Evolutionary conservation across 805 yeast species (phyloP).

Genomic region (Saccharomycopsis capsularis): DNA sequence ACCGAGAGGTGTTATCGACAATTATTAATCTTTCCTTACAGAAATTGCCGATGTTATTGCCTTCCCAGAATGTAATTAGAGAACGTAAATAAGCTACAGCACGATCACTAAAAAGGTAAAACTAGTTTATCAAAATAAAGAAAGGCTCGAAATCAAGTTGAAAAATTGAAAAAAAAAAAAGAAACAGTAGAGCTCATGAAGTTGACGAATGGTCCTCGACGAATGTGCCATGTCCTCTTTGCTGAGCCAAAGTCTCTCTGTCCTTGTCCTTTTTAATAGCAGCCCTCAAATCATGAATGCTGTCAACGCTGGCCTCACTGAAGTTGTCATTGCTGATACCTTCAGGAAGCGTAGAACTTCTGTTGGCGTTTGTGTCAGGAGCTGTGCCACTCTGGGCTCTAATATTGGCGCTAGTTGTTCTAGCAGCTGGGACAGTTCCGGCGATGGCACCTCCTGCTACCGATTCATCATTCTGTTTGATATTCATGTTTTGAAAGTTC

Average conservation of each 20-base stretch:
- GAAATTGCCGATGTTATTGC: no score
- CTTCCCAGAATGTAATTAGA: no score
- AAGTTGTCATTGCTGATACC: constrained; percentile 2
- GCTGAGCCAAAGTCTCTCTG: not conserved
- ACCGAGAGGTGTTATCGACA: no score
- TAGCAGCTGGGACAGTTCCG: not conserved
- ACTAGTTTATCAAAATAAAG: no score
- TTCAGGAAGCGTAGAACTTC: not conserved
- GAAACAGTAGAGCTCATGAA: no score
- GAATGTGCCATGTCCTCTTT: not conserved
- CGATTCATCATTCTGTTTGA: not conserved
- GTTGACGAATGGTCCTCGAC: constrained; percentile 3
- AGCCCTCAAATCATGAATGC: constrained; percentile 13
- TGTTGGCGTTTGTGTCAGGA: not conserved
- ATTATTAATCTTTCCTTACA: no score
- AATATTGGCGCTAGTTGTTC: not conserved
- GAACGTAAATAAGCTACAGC: no score
- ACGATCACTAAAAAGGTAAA: no score
- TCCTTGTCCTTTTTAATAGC: constrained; percentile 19
- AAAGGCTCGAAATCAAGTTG: no score
- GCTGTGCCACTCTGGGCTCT: not conserved
- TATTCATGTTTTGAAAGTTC: not conserved
- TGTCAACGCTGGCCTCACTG: constrained; percentile 12
- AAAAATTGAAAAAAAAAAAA: not conserved
- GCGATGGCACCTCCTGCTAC: not conserved